These are phyloP conservation scores for Exophiala aquamarina DNA, from an alignment of 2,329 filamentous ascomycete species.

Conservation along the genomic window DNA sequence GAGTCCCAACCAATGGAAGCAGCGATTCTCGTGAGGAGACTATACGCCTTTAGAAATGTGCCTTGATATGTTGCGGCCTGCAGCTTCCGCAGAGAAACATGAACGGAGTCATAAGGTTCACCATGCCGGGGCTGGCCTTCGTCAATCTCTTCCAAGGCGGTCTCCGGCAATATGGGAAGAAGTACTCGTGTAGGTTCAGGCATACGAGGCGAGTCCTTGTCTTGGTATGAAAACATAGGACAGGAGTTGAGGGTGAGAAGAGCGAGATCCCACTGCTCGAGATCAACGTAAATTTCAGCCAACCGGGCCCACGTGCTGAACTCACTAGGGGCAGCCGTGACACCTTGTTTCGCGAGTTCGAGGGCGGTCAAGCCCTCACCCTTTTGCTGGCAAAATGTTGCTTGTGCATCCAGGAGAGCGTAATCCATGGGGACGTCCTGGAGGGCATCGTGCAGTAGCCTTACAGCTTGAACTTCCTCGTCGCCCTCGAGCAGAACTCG, in stretches of 20 bases:
- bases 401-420: conserved; percentile 90
- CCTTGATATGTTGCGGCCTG: conserved; percentile 89
- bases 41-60: conserved; percentile 93
- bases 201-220: conserved; percentile 94
- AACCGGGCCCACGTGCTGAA: conserved; percentile 95
- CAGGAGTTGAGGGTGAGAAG: conserved; percentile 95
- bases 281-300: conserved; percentile 87
- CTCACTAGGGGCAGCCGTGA: conserved; percentile 92
- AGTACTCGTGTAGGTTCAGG: conserved; percentile 86
- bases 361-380: conserved; percentile 83
- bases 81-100: conserved; percentile 80
- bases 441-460: conserved; percentile 81
- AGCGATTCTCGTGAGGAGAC: conserved; percentile 90
- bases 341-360: conserved; percentile 90
- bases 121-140: conserved; percentile 74
- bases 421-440: conserved; percentile 97
- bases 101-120: conserved; percentile 79
- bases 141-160: conserved; percentile 91
- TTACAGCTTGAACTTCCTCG: conserved; percentile 93
- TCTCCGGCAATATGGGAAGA: conserved; percentile 84
- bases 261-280: conserved; percentile 96
- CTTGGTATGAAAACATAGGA: conserved; percentile 99
- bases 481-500: conserved; percentile 92
- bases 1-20: conserved; percentile 98
- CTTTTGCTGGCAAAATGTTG: conserved; percentile 86